Conservation (phyloP, 345 rosid species). For the Sonneratia caseolaris region DNA sequence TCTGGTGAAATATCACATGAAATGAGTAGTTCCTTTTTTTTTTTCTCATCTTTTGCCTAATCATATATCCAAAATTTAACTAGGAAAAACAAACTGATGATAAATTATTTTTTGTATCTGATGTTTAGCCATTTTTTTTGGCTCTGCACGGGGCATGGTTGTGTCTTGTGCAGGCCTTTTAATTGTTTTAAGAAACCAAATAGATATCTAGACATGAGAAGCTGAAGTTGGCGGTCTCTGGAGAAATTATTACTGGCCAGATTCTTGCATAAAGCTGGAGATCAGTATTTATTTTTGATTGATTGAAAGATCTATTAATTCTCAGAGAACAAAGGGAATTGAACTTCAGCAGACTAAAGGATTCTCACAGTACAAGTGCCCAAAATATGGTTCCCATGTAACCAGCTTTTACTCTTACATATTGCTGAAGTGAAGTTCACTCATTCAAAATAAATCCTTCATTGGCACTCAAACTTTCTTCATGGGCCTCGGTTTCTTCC, state of each 20-base stretch:
- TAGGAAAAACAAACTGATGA: not conserved
- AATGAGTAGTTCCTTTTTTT: not conserved
- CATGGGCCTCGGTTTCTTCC: not conserved
- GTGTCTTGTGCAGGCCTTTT: not conserved
- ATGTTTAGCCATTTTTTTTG: not conserved
- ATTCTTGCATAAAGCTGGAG: not conserved
- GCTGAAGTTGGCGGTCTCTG: not conserved
- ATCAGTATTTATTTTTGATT: no score
- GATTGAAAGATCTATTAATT: no score
- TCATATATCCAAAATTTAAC: not conserved
- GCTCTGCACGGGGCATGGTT: not conserved
- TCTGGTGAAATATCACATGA: no score
- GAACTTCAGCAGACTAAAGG: no score
- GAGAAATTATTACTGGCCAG: not conserved
- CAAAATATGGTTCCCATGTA: no score
- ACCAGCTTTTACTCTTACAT: no score
- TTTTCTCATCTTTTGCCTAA: not conserved
- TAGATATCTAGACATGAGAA: not conserved
- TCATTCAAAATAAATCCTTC: not conserved
- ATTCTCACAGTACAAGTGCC: no score
- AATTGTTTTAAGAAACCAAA: not conserved
- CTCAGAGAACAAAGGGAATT: no score
- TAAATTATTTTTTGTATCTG: not conserved
- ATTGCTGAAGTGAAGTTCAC: not conserved
- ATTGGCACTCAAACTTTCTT: not conserved